Base-by-base conservation (phyloP, 2,329 filamentous ascomycete genomes). In the Arthrocladium fulminans region DNA sequence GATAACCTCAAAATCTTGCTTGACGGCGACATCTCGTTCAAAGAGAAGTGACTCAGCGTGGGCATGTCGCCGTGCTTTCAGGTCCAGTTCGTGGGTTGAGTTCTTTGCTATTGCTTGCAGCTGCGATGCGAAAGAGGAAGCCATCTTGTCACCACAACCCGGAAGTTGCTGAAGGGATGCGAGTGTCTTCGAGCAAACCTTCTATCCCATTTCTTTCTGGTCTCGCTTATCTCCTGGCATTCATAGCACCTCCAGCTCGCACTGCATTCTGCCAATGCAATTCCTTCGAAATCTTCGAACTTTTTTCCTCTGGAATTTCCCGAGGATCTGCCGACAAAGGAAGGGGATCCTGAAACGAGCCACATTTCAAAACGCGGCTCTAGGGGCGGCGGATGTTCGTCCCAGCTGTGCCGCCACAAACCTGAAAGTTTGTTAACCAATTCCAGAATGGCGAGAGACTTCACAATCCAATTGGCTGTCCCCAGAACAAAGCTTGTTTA, bases 21-120 rank as follows among this genome's bases (percentile, higher is more conserved):
- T 82, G 4, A 85, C 83, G 44, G 92, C 92, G 58, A 90, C 76
- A 62, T 82, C 80, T 51, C 86, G 78, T 59, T 95, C 89, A 72
- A 94, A 98, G 51, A 99, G 86, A 53, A 99, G 73, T 46, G 92
- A 98, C 67, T 96, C 90, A 56, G 87, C 87, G 70, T 98, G 92
- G 54, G 87, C 81, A 52, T 85, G 80, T 68, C 88, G 90, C 71
- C 96, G 88, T 61, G 89, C 87, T 70, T 94, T 95, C 59, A 95
- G 77, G 65, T 97, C 87, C 61, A 97, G 79, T 58, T 90, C 84
- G 64, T 89, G 84, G 59, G 89, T 94, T 60, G 88, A 94, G 62
- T 86, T 86, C 57, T 85, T 83, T 59, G 89, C 87, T 64, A 98
- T 89, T 65, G 87, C 82, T 73, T 89, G 87, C 73, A 99, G 75